Percentiles rank a stretch among this genome's conserved stretches.
Evolutionary conservation across 108 stramenopile species (phyloP).

Genomic region (Skeletonema potamos): DNA sequence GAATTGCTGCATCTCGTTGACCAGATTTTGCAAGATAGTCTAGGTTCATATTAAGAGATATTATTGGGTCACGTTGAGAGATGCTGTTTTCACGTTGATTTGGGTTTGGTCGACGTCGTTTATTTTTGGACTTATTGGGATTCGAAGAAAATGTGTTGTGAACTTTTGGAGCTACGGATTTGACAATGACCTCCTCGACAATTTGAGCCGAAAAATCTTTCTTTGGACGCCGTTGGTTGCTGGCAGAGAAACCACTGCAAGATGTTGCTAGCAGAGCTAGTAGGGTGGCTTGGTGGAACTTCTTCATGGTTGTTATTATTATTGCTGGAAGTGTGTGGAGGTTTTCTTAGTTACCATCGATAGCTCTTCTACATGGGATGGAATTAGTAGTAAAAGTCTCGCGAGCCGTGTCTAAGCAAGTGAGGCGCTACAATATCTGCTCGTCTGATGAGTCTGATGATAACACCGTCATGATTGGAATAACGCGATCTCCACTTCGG

Average conservation of each 20-base stretch:
- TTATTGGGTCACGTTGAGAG: slow-evolving; percentile 46
- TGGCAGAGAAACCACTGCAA: neutral
- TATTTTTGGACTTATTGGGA: neutral
- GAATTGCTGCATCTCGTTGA: slow-evolving; percentile 52
- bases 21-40: slow-evolving; percentile 58
- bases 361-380: too few relatives aligned
- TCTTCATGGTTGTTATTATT: neutral
- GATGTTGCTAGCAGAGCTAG: neutral
- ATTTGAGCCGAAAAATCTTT: neutral
- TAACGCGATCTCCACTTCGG: neutral
- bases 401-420: too few relatives aligned
- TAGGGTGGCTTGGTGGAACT: neutral
- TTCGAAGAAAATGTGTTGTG: neutral
- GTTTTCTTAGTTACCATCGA: too few relatives aligned
- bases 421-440: too few relatives aligned
- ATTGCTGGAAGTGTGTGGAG: neutral
- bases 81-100: slow-evolving; percentile 29
- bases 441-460: too few relatives aligned
- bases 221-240: neutral
- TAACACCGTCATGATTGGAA: neutral
- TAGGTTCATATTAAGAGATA: slow-evolving; percentile 74
- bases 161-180: neutral
- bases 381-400: too few relatives aligned
- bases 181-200: neutral
- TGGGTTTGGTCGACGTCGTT: neutral